Base-by-base conservation (phyloP, 2,329 filamentous ascomycete genomes). In the Coniochaeta sp. region DNA sequence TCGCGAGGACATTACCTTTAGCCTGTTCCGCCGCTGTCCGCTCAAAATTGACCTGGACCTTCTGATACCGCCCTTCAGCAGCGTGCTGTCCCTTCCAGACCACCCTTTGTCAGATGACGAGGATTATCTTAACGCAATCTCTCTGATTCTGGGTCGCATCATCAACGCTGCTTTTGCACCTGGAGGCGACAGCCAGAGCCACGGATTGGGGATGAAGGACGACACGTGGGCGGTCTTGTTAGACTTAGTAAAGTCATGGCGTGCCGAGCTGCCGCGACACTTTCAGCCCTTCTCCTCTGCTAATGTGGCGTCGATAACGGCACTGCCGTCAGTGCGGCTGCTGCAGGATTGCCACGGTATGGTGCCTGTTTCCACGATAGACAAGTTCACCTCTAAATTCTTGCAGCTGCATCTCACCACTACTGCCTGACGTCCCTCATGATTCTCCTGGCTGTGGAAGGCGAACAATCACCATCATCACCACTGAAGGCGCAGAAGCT, bases 1-100 rank as follows among this genome's bases (percentile, higher is more conserved):
- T 0, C 73, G 79, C 1, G 78, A 81, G 65, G 78, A 82, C 40
- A 81, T 82, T n/a, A 81, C 79, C 0, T 78, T 80, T n/a, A 78
- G 78, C n/a, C 65, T 82, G 0, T 79, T 78, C 44, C 70, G 75
- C 40, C 65, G 69, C 6, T 75, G 74, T 24, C 70, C 71, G 0
- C 63, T 80, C 1, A 79, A 78, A 62, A 77, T 79, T 59, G 68
- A 75, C 19, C 58, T 77, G 14, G 55, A 68, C 14, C 17, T 19
- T 19, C n/a, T 44, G 40, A 44, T 44, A 3, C 17, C 40, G 17
- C 40, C 17, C 4, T 16, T 19, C 19, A n/a, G n/a, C 7, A 44
- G 61, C 26, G 62, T 71, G 47, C 42, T 61, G 19, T 7, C 63
- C 19, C 58, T 56, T 6, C 40, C 24, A 9, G 61, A 59, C 1